Conservation (phyloP, 2,329 filamentous ascomycete genomes). For the Aureobasidium melanogenum region DNA sequence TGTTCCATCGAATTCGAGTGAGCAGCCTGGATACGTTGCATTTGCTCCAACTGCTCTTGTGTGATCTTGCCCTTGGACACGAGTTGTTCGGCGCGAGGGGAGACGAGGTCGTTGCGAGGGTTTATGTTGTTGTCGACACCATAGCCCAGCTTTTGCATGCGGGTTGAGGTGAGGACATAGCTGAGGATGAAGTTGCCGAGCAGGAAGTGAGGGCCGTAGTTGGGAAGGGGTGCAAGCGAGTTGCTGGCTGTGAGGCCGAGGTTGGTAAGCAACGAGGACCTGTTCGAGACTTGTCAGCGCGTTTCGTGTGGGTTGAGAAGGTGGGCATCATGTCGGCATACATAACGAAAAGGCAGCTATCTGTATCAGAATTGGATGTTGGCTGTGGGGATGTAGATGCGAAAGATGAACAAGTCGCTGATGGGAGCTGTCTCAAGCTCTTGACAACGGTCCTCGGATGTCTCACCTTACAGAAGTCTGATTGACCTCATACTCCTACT, state of each 20-base stretch:
- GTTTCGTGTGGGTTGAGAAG: neutral
- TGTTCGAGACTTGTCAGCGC: neutral
- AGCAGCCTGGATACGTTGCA: constrained; percentile 38
- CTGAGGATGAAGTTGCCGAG: constrained; percentile 36
- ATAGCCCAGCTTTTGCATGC: constrained; percentile 34
- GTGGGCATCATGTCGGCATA: neutral
- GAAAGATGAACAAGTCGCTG: neutral
- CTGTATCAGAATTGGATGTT: neutral
- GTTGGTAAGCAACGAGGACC: constrained; percentile 13
- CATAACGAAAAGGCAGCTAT: neutral
- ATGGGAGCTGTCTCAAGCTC: neutral
- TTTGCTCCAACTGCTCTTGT: constrained; percentile 31
- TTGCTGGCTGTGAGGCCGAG: constrained; percentile 20
- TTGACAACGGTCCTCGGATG: neutral
- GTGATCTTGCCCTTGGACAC: constrained; percentile 35
- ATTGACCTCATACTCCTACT: neutral
- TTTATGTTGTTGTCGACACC: constrained; percentile 40
- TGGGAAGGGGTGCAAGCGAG: constrained; percentile 15
- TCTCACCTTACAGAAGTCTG: neutral
- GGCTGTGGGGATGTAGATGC: neutral
- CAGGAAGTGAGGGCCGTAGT: constrained; percentile 25
- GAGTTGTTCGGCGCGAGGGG: constrained; percentile 23
- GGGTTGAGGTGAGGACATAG: constrained; percentile 36
- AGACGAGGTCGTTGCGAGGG: constrained; percentile 38
- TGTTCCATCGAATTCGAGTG: constrained; percentile 40